Conservation (phyloP, 441 rosid genomes). For the Croton setiger region DNA sequence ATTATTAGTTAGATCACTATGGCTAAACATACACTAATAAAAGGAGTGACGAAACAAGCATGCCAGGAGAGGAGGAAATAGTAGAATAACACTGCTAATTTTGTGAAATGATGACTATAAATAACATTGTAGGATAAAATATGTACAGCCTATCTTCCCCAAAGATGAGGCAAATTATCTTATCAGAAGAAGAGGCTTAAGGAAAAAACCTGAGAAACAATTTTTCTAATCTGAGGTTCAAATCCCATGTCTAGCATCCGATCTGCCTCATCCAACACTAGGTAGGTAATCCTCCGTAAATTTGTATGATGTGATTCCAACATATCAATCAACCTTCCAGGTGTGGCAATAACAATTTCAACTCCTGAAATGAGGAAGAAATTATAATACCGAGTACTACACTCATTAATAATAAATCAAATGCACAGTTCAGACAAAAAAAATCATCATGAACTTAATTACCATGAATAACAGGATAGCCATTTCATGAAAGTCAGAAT, state of each 20-base stretch:
- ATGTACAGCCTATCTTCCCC: neutral
- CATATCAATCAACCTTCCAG: slow-evolving; percentile 98
- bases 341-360: slow-evolving; percentile 95
- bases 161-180: neutral
- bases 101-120: neutral
- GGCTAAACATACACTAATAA: neutral
- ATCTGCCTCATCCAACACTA: slow-evolving; percentile 96
- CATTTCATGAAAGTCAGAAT: slow-evolving; percentile 33
- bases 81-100: too few species aligned
- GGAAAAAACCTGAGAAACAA: slow-evolving; percentile 66
- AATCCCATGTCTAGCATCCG: slow-evolving; percentile 98
- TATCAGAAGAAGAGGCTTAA: neutral
- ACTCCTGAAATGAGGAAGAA: slow-evolving; percentile 47
- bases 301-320: slow-evolving; percentile 90
- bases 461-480: slow-evolving; percentile 27
- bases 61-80: neutral
- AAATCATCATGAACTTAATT: slow-evolving; percentile 26
- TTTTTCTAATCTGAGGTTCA: slow-evolving; percentile 90
- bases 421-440: slow-evolving; percentile 15
- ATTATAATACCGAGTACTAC: neutral
- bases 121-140: neutral
- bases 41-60: neutral
- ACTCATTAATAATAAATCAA: slow-evolving; percentile 3
- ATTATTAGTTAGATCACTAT: neutral
- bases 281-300: slow-evolving; percentile 87